Percentiles rank a stretch among this genome's conserved stretches.
Conservation (phyloP, 2,329 filamentous ascomycete genomes). For the Aspergillus ruber region DNA sequence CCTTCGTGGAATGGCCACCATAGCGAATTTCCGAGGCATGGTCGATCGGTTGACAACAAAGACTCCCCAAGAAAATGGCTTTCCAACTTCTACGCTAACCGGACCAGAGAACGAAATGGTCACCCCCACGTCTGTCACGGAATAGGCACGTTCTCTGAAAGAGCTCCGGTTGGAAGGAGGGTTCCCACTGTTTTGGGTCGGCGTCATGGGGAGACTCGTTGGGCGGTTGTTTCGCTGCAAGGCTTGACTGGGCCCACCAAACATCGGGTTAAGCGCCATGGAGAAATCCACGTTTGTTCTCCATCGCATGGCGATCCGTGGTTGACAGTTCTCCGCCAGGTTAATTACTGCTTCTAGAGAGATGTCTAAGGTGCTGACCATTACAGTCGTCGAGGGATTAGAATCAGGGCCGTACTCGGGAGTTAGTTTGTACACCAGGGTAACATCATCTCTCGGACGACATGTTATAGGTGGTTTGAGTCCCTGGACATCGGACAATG, state of each 20-base stretch:
- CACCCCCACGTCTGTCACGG: conserved; percentile 40
- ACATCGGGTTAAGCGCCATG: conserved; percentile 41
- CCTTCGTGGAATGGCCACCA: conserved; percentile 47
- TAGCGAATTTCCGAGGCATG: conserved; percentile 48
- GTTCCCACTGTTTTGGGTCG: conserved; percentile 15
- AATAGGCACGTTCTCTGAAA: conserved; percentile 32
- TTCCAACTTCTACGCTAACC: conserved; percentile 42
- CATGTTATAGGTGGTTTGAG: conserved; percentile 35
- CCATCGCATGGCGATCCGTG: conserved; percentile 45
- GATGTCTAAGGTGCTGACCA: conserved; percentile 41
- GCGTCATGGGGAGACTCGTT: conserved; percentile 34
- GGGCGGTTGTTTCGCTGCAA: conserved; percentile 42
- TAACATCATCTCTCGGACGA: conserved; percentile 51
- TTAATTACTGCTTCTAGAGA: conserved; percentile 38
- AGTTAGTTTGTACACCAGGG: conserved; percentile 50
- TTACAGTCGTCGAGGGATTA: conserved; percentile 30
- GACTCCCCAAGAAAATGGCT: conserved; percentile 50
- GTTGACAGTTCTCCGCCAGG: conserved; percentile 35
- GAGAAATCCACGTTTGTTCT: conserved; percentile 45
- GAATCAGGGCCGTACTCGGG: conserved; percentile 32
- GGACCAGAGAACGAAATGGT: conserved; percentile 53
- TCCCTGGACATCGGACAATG: conserved; percentile 32
- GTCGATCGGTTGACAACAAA: conserved; percentile 55
- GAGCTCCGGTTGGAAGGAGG: conserved; percentile 25
- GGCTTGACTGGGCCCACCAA: conserved; percentile 40